Conservation (phyloP, 768 basidiomycete genomes). For the Auricularia cornea region DNA sequence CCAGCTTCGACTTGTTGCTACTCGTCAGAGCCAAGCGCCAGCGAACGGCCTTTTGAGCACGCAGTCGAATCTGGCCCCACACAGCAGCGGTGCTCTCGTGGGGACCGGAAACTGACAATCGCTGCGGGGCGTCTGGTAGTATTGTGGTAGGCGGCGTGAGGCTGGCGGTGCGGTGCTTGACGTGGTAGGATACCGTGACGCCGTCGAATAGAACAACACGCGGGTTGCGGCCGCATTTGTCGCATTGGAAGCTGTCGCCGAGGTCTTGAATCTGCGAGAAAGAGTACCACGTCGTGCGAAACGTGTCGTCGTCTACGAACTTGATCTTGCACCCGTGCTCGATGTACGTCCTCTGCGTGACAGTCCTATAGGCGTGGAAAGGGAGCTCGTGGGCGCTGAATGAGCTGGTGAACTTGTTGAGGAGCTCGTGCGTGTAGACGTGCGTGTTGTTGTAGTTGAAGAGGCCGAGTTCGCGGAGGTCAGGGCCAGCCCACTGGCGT, state of each 20-base stretch:
- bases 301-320: conserved; percentile 12
- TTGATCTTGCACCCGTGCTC: not conserved
- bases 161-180: not conserved
- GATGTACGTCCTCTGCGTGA: conserved; percentile 5
- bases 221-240: conserved; percentile 10
- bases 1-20: not conserved
- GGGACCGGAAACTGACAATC: not conserved
- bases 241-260: conserved; percentile 6
- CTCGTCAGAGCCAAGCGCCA: not conserved
- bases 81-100: not conserved
- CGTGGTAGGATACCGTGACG: not conserved
- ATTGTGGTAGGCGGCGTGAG: not conserved
- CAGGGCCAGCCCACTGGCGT: conserved; percentile 5
- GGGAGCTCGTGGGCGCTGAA: conserved; percentile 13
- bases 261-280: conserved; percentile 10
- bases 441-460: conserved; percentile 13
- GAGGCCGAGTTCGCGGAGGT: conserved; percentile 5
- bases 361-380: conserved; percentile 9
- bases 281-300: conserved; percentile 11
- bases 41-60: not conserved
- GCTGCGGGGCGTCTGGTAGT: not conserved
- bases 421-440: conserved; percentile 14
- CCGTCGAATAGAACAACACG: conserved; percentile 12
- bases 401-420: conserved; percentile 11
- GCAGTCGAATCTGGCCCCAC: not conserved